A percentile compares a stretch with the other conserved stretches of the same genome.
Conservation (phyloP, 2,329 filamentous ascomycete genomes). For the Calonectria pauciramosa region DNA sequence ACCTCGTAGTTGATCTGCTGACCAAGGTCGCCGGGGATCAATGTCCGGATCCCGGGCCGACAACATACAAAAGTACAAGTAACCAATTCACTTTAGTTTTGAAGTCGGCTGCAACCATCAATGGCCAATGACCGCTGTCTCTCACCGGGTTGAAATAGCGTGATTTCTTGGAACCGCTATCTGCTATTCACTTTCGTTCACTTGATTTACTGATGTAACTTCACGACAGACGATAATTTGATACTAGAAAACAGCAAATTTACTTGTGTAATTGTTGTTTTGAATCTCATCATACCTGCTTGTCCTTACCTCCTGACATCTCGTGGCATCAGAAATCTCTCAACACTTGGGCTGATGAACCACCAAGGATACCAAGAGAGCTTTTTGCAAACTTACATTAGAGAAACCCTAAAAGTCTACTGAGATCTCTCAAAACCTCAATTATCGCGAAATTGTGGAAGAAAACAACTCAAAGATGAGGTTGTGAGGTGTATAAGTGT, state of each 20-base stretch:
- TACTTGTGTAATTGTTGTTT: background rate
- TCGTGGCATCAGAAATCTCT: background rate
- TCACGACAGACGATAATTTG: background rate
- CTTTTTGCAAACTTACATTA: background rate
- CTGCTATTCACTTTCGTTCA: background rate
- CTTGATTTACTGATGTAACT: background rate
- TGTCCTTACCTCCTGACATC: background rate
- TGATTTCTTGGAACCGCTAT: background rate
- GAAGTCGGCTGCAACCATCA: background rate
- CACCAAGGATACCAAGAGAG: background rate
- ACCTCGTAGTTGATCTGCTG: background rate
- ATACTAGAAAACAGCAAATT: background rate
- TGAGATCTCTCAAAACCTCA: background rate
- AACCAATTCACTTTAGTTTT: background rate
- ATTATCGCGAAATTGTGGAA: background rate
- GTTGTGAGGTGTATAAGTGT: background rate
- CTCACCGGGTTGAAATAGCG: background rate
- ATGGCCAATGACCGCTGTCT: background rate
- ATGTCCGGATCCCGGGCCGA: background rate
- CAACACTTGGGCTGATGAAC: background rate
- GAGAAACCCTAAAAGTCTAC: background rate
- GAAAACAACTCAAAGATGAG: background rate
- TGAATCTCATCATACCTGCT: background rate
- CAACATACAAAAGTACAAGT: background rate
- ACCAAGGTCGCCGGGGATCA: background rate